A percentile compares a stretch with the other conserved stretches of the same genome.
Evolutionary conservation across 768 basidiomycete genomes (phyloP).

Genomic region (Lentinula edodes): DNA sequence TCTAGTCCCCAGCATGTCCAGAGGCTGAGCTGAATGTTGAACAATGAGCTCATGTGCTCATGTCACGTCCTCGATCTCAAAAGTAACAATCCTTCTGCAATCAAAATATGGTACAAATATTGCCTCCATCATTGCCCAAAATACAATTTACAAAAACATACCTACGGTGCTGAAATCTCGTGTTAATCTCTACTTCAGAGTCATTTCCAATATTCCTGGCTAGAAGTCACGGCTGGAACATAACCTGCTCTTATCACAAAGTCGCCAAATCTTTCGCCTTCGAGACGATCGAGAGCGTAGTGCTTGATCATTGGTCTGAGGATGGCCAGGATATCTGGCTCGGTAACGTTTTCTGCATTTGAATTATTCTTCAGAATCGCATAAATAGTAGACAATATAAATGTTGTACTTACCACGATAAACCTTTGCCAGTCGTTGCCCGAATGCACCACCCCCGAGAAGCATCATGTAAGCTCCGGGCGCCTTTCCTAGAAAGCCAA

Average conservation of each 20-base stretch:
- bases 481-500: slow-evolving; percentile 96
- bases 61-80: too few species aligned
- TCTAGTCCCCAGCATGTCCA: too few species aligned
- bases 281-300: slow-evolving; percentile 80
- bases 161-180: too few species aligned
- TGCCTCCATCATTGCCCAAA: too few species aligned
- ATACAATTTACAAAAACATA: too few species aligned
- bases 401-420: slow-evolving; percentile 59
- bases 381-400: too few species aligned
- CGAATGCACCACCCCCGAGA: slow-evolving; percentile 92
- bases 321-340: slow-evolving; percentile 88
- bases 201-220: slow-evolving; percentile 45
- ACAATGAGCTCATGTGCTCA: too few species aligned
- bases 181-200: neutral
- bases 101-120: too few species aligned
- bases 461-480: slow-evolving; percentile 91
- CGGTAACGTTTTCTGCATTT: slow-evolving; percentile 72
- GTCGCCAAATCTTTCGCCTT: slow-evolving; percentile 93
- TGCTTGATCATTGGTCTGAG: slow-evolving; percentile 90
- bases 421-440: slow-evolving; percentile 94
- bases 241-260: slow-evolving; percentile 90
- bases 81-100: too few species aligned
- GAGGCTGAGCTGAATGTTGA: too few species aligned
- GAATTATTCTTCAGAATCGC: neutral
- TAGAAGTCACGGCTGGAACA: slow-evolving; percentile 78